phyloP scores from a whole-genome alignment of 139 green algal species.

The Penium margaritaceum region DNA sequence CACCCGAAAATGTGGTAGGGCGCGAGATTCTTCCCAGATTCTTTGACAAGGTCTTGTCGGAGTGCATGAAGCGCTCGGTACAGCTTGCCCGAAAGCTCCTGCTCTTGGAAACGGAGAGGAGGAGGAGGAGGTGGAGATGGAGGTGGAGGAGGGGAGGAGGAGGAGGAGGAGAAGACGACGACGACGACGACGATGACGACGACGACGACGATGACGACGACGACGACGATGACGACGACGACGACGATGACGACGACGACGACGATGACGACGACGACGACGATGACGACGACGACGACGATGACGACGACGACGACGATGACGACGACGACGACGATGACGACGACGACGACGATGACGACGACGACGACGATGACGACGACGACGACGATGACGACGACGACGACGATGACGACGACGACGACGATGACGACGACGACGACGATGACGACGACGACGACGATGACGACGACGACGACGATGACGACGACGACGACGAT shows the following conservation, averaged over 20 bases:
- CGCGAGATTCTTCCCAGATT: too few species aligned
- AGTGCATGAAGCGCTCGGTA: too few species aligned
- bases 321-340: not conserved
- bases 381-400: too few species aligned
- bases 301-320: not conserved
- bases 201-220: not conserved
- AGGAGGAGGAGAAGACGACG: not conserved
- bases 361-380: not conserved
- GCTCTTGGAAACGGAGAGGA: too few species aligned
- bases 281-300: not conserved
- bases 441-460: too few species aligned
- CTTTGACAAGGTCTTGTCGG: too few species aligned
- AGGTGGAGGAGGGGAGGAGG: not conserved
- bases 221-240: constrained; percentile 1
- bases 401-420: constrained; percentile 1
- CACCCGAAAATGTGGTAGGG: too few species aligned
- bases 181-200: not conserved
- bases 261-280: not conserved
- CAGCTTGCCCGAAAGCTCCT: too few species aligned
- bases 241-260: not conserved
- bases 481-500: not conserved
- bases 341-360: not conserved
- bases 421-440: not conserved
- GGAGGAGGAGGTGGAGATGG: too few species aligned
- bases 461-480: too few species aligned